Base-by-base conservation (phyloP, 192 early-diverging fungal genomes). In the Geranomyces michiganensis region DNA sequence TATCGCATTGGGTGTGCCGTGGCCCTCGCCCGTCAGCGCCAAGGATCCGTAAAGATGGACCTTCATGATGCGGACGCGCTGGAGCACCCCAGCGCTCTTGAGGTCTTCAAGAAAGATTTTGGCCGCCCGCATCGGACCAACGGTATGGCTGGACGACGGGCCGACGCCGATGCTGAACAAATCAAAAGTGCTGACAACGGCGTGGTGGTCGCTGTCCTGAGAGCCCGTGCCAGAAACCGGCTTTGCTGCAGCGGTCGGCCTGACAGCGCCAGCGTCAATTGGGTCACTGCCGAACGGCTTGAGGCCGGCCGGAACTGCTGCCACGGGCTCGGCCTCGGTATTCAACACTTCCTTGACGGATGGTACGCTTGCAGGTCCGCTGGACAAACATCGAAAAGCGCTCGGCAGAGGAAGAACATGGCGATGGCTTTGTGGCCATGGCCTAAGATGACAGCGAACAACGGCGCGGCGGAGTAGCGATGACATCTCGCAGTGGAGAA, bases 41-140 rank as follows among this genome's bases (percentile, higher is more conserved):
- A 98, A 81, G 32, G 92, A 94, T 17, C 96, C 96, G 78, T 94
- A 98, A 72, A 98, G 78, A 76, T 98, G 94, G 36, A 93, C 84
- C 45, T 91, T 81, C 74, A 94, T 82, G 59, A 80, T 82, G 30
- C 72, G 63, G 10, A 91, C 87, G 19, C 67, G 65, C 7, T 43
- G 62, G 7, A 80, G 49, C 12, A 80, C 62, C 19, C 49, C 51
- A 13, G 62, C 36, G 27, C 87, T 79, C 61, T 88, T 87, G 27
- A 96, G 75, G 64, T 98, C 96, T 65, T 89, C 85, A 29, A 94
- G 86, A 84, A 98, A 98, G 59, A 95, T 95, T 77, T 92, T 93
- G 27, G 94, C 92, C 10, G 96, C 94, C 27, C 96, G 88, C 96
- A 98, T 98, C 15, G 96, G 96, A n/a, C 96, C 96, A 26, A 98